These are phyloP conservation scores for Zygoascus bituminiphila DNA, from an alignment of 805 yeast species.

Conservation along the genomic window DNA sequence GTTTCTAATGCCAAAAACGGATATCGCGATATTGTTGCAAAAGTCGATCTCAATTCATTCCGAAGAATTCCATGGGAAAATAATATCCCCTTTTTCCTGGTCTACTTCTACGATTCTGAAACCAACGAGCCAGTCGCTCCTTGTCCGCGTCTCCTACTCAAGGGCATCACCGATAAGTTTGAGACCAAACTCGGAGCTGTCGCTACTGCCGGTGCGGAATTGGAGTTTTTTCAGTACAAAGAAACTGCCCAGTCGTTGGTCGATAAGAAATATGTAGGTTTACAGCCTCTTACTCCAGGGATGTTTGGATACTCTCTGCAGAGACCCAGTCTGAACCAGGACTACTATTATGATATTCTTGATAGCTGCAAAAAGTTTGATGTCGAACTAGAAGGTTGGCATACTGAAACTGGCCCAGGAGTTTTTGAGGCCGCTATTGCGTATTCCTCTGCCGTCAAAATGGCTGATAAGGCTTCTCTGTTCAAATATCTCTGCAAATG, in stretches of 20 bases:
- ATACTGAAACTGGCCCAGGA: constrained; percentile 32
- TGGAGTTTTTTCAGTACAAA: constrained; percentile 28
- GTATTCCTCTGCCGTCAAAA: constrained; percentile 22
- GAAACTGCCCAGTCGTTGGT: constrained; percentile 21
- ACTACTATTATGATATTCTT: constrained; percentile 24
- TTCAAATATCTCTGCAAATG: constrained; percentile 27
- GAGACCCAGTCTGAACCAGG: constrained; percentile 25
- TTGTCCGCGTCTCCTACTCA: constrained; percentile 27
- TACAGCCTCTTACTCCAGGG: constrained; percentile 27
- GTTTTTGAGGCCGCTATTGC: constrained; percentile 30
- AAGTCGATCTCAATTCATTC: constrained; percentile 19
- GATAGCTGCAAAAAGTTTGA: constrained; percentile 17
- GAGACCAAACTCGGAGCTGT: constrained; percentile 9
- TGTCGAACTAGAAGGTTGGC: constrained; percentile 29
- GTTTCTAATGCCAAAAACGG: constrained; percentile 26
- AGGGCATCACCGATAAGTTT: constrained; percentile 12
- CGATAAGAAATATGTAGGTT: constrained; percentile 17
- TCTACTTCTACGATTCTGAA: constrained; percentile 20
- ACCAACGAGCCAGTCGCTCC: constrained; percentile 22
- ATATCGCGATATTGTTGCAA: constrained; percentile 25
- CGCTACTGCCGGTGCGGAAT: constrained; percentile 28
- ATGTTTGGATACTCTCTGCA: constrained; percentile 32
- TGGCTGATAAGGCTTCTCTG: constrained; percentile 28
- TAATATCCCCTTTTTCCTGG: constrained; percentile 24
- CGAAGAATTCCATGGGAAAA: constrained; percentile 26